These are phyloP conservation scores for Volvariella surrecta DNA, from an alignment of 1,284 basidiomycete genomes.

Conservation along the genomic window DNA sequence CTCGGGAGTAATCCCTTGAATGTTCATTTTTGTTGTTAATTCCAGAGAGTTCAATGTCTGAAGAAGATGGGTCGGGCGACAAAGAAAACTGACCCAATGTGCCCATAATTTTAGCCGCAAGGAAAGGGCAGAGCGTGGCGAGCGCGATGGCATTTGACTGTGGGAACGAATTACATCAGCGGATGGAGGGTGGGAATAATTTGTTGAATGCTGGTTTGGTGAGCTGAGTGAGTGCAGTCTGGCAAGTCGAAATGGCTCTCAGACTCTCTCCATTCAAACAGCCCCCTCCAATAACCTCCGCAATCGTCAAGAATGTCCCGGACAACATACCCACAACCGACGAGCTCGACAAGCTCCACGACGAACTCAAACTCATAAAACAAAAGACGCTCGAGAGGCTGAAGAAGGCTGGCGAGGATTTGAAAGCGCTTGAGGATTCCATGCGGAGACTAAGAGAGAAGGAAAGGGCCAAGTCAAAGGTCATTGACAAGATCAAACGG, in stretches of 20 bases:
- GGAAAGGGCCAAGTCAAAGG: conserved; percentile 68
- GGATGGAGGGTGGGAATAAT: background rate
- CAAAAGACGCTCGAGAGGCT: conserved; percentile 47
- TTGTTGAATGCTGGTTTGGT: conserved; percentile 4
- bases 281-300: conserved; percentile 39
- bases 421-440: conserved; percentile 58
- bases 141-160: no score
- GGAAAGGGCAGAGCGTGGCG: no score
- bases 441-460: conserved; percentile 65
- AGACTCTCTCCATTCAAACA: conserved; percentile 38
- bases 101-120: no score
- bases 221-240: conserved; percentile 11
- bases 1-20: no score
- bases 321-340: conserved; percentile 62
- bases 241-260: conserved; percentile 33
- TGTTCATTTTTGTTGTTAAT: no score
- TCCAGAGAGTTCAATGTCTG: conserved; percentile 2
- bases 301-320: conserved; percentile 49
- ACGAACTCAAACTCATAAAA: conserved; percentile 49
- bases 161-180: conserved; percentile 7
- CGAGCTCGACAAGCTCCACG: conserved; percentile 59
- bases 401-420: conserved; percentile 63
- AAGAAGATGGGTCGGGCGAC: background rate
- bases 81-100: no score
- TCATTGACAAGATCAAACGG: conserved; percentile 56